phyloP scores from a whole-genome alignment of 129 eudicot species.

The Lactuca saligna region DNA sequence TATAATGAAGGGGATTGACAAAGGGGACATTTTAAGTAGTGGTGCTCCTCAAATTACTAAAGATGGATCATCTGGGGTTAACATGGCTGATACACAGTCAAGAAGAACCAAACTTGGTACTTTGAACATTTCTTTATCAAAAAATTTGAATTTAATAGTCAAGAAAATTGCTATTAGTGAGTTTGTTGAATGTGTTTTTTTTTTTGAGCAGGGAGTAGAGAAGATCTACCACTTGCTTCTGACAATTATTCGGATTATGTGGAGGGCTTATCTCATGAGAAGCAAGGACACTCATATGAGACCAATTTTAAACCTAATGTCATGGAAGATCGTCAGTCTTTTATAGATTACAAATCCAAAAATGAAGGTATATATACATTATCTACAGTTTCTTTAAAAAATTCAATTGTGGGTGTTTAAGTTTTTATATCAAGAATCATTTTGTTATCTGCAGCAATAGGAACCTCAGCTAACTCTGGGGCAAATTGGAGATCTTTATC shows the following conservation, averaged over 20 bases:
- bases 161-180: background rate
- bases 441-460: slow-evolving; percentile 31
- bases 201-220: slow-evolving; percentile 63
- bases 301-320: slow-evolving; percentile 22
- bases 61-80: slow-evolving; percentile 68
- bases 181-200: slow-evolving; percentile 17
- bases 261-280: slow-evolving; percentile 33
- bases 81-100: slow-evolving; percentile 49
- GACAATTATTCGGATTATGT: slow-evolving; percentile 36
- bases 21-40: slow-evolving; percentile 80
- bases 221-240: slow-evolving; percentile 47
- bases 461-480: slow-evolving; percentile 38
- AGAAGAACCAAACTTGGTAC: slow-evolving; percentile 73
- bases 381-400: background rate
- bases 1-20: slow-evolving; percentile 84
- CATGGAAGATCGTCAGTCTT: slow-evolving; percentile 25
- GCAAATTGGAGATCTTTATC: slow-evolving; percentile 62
- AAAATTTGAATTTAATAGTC: background rate
- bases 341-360: slow-evolving; percentile 28
- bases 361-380: slow-evolving; percentile 37
- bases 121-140: background rate
- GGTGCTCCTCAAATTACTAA: slow-evolving; percentile 78
- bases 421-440: background rate
- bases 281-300: slow-evolving; percentile 28
- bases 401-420: background rate